These are phyloP conservation scores for Salix purpurea DNA, from an alignment of 345 rosid genomes.

Conservation along the genomic window DNA sequence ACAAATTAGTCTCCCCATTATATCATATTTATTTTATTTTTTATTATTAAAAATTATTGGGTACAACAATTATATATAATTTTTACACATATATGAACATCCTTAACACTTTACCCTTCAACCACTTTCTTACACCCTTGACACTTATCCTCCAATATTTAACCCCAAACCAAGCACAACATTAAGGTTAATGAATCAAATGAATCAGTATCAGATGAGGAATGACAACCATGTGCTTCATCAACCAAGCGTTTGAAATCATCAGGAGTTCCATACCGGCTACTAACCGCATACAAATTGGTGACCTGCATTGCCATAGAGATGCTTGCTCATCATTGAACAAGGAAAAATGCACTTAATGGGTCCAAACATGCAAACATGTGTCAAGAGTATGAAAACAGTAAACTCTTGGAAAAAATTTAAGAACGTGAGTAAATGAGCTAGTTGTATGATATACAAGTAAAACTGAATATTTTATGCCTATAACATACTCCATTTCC, in stretches of 20 bases:
- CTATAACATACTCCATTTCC: neutral
- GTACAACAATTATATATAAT: no score
- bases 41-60: neutral
- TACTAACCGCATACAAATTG: constrained; percentile 81
- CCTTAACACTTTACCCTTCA: no score
- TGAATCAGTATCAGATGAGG: constrained; percentile 2
- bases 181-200: neutral
- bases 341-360: neutral
- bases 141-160: no score
- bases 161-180: no score
- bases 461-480: neutral
- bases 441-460: neutral
- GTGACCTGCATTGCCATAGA: constrained; percentile 63
- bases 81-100: no score
- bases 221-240: constrained; percentile 81
- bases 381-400: neutral
- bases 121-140: no score
- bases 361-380: neutral
- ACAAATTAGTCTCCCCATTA: no score
- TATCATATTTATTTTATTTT: neutral
- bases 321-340: constrained; percentile 9
- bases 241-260: constrained; percentile 90
- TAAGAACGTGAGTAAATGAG: neutral
- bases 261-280: constrained; percentile 93
- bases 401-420: neutral